Conservation (phyloP, 306 rosid species). For the Comarum palustre region DNA sequence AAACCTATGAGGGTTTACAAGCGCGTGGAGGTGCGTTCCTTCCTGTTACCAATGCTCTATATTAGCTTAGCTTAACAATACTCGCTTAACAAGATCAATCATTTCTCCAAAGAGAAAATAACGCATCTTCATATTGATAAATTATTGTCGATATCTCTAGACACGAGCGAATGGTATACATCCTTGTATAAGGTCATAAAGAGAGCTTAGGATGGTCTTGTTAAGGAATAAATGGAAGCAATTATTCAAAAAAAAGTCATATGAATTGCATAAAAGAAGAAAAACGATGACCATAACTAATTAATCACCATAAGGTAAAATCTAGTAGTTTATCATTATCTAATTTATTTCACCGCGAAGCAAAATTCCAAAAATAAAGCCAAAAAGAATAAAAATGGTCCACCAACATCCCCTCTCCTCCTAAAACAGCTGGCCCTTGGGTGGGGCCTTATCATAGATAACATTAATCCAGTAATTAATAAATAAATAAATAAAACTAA, state of each 20-base stretch:
- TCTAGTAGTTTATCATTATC: neutral
- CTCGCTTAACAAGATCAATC: no score
- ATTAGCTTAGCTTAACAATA: no score
- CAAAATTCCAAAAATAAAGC: constrained; percentile 25
- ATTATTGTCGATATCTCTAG: no score
- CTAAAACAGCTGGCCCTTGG: constrained; percentile 44
- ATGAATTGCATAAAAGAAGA: neutral
- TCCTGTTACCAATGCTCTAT: no score
- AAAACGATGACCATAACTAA: neutral
- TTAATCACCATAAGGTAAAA: neutral
- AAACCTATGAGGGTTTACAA: no score
- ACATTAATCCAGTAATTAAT: neutral
- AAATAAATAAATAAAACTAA: neutral
- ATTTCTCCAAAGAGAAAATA: no score
- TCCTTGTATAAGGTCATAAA: neutral
- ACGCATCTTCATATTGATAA: no score
- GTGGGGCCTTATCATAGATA: constrained; percentile 30
- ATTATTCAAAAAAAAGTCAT: neutral
- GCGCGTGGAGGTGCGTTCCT: no score
- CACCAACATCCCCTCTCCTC: no score
- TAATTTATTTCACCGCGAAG: neutral
- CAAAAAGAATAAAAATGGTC: constrained; percentile 37
- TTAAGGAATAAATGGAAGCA: neutral
- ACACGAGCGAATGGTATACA: no score
- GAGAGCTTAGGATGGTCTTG: constrained; percentile 8